Conservation (phyloP, 2,329 filamentous ascomycete genomes). For the Pezicula neosporulosa region DNA sequence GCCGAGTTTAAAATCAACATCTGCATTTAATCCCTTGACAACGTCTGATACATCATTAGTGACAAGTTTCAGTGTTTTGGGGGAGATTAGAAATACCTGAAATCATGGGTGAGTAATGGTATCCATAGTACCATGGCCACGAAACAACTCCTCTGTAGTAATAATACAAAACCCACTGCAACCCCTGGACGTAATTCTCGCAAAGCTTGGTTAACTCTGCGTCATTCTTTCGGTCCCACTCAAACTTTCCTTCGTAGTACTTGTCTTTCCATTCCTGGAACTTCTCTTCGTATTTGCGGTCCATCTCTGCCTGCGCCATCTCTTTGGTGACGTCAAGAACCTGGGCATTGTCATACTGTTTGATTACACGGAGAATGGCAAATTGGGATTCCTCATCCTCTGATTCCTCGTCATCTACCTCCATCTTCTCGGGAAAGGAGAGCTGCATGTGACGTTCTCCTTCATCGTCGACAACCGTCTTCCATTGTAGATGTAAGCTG, state of each 20-base stretch:
- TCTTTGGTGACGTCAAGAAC: constrained; percentile 76
- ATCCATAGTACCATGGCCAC: constrained; percentile 97
- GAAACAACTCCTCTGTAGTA: constrained; percentile 97
- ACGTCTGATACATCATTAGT: constrained; percentile 58
- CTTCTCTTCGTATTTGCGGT: constrained; percentile 84
- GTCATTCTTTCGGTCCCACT: constrained; percentile 79
- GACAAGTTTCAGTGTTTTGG: constrained; percentile 17
- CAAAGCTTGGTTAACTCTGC: constrained; percentile 77
- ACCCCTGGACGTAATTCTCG: constrained; percentile 94
- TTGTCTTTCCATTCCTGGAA: constrained; percentile 92
- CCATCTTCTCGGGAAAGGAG: constrained; percentile 46
- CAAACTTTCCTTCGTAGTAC: constrained; percentile 89
- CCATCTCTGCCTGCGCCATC: constrained; percentile 74
- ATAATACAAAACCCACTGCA: constrained; percentile 98
- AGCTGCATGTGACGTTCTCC: constrained; percentile 65
- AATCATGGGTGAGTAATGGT: constrained; percentile 97
- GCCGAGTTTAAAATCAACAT: constrained; percentile 89
- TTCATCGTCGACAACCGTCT: constrained; percentile 58
- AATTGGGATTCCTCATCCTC: constrained; percentile 81
- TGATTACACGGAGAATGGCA: constrained; percentile 81
- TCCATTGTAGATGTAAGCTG: constrained; percentile 62
- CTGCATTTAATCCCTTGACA: constrained; percentile 77
- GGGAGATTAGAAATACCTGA: constrained; percentile 51
- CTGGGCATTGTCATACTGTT: constrained; percentile 85
- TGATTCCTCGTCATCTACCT: constrained; percentile 53